Base-by-base conservation (phyloP, 2,329 filamentous ascomycete species). In the Mollisiaceae sp. region DNA sequence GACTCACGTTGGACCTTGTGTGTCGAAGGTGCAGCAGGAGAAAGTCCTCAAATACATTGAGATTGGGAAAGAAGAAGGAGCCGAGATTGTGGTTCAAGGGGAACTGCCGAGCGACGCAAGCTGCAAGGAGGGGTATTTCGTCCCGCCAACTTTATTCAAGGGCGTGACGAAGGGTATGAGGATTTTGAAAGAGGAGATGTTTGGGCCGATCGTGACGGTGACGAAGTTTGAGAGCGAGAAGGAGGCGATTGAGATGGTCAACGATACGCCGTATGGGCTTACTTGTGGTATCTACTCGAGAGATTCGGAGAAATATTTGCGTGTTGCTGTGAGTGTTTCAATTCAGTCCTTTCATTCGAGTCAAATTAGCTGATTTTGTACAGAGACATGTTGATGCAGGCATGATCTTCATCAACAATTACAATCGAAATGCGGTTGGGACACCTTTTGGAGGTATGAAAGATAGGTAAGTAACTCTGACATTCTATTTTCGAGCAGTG, bases 401-500 rank as follows among this genome's bases (percentile, higher is more conserved):
- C 11, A 22, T 50, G 45, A 50, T 50, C 20, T 50, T 50, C 45
- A 24, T 22, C n/a, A 50, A 66, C 18, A 45, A 57, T 15, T 62
- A 61, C 43, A 35, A 22, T 3, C 50, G 59, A 39, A 67, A 50
- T 63, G 73, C 80, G 57, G 78, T 75, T 63, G 67, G 83, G 39
- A 71, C 72, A 18, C 76, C 72, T 2, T 93, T 93, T 71, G 89
- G 89, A 43, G 91, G 92, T 0, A 91, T 84, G 81, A 93, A 93
- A 79, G 85, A 91, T 78, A 50, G 45, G 45, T 50, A 50, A 11
- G 20, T 2, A 9, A 22, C 27, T 32, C 27, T 32, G 14, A 5
- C 4, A 4, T 22, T 20, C n/a, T 50, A 50, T 11, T 18, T 41
- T 18, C 11, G 3, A 50, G 45, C 20, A 50, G 14, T 11, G 11